These are phyloP conservation scores for Chaetomium sp. DNA, from an alignment of 2,329 filamentous ascomycete species.

Conservation along the genomic window DNA sequence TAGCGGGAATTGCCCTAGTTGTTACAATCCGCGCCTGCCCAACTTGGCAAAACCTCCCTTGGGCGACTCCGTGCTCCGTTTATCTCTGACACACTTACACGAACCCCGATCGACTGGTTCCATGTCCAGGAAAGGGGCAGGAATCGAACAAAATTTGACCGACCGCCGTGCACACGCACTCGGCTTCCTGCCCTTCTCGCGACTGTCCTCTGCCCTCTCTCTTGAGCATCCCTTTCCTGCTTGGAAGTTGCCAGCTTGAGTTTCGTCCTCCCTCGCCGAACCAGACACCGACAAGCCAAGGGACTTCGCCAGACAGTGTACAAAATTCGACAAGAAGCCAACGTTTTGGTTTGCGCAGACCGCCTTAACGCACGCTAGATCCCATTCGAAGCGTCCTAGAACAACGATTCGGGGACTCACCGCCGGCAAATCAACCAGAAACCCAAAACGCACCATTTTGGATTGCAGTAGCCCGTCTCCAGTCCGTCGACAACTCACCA, in stretches of 20 bases:
- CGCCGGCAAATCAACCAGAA: slow-evolving; percentile 20
- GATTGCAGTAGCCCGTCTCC: slow-evolving; percentile 11
- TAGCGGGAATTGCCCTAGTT: slow-evolving; percentile 1
- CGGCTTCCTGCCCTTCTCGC: no score
- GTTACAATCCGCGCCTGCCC: slow-evolving; percentile 15
- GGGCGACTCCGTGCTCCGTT: slow-evolving; percentile 26
- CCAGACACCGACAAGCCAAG: not conserved
- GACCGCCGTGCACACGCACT: slow-evolving; percentile 1
- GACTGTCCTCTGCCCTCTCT: not conserved
- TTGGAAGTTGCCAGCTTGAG: slow-evolving; percentile 5
- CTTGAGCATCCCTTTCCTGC: not conserved
- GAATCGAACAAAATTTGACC: slow-evolving; percentile 6
- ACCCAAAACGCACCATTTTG: slow-evolving; percentile 15
- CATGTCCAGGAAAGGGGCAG: slow-evolving; percentile 14
- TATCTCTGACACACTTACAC: slow-evolving; percentile 27
- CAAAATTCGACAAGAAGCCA: slow-evolving; percentile 16
- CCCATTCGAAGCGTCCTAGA: not conserved
- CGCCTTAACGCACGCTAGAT: not conserved
- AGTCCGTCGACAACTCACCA: slow-evolving; percentile 17
- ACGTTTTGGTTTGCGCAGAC: not conserved
- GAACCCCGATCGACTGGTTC: slow-evolving; percentile 25
- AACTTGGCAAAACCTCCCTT: slow-evolving; percentile 28
- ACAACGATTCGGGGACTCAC: slow-evolving; percentile 1
- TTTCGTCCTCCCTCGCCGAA: slow-evolving; percentile 18
- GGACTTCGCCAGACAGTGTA: slow-evolving; percentile 10